phyloP scores from a whole-genome alignment of 23 red algal genomes.

The Pyropia yezoensis region DNA sequence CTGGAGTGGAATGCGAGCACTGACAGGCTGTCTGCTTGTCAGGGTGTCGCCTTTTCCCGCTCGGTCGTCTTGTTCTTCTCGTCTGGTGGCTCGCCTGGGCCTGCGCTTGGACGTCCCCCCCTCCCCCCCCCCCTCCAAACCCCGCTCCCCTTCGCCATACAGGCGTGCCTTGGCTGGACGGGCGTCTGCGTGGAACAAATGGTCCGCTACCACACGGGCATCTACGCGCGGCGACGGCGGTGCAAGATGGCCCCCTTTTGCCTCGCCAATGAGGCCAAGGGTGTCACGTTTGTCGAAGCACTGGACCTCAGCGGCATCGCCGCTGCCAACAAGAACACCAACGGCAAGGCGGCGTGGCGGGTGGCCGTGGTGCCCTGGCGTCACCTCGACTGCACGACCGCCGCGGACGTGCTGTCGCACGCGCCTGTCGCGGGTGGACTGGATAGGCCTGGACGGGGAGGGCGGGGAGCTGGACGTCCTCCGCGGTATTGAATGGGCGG shows the following conservation, averaged over 20 bases:
- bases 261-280: constrained; percentile 17
- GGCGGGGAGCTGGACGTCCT: constrained; percentile 48
- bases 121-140: too few species aligned
- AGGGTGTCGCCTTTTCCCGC: too few species aligned
- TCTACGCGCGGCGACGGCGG: constrained; percentile 11
- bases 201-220: constrained; percentile 12
- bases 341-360: too few species aligned
- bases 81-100: too few species aligned
- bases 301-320: constrained; percentile 12
- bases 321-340: constrained; percentile 40
- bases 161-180: constrained; percentile 36
- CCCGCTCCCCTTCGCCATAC: too few species aligned
- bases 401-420: constrained; percentile 6
- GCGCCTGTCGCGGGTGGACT: constrained; percentile 9
- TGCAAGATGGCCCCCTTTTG: constrained; percentile 39
- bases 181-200: constrained; percentile 49
- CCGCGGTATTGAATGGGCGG: constrained; percentile 47
- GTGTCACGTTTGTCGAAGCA: constrained; percentile 19
- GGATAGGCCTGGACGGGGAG: constrained; percentile 44
- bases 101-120: too few species aligned
- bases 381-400: constrained; percentile 8
- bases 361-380: too few species aligned
- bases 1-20: too few species aligned
- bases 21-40: too few species aligned
- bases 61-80: too few species aligned